Evolutionary conservation across 164 flowering plant genomes (phyloP), one percentile per base, ranked within the genome.

Genomic region (Magnolia changhungtana): DNA sequence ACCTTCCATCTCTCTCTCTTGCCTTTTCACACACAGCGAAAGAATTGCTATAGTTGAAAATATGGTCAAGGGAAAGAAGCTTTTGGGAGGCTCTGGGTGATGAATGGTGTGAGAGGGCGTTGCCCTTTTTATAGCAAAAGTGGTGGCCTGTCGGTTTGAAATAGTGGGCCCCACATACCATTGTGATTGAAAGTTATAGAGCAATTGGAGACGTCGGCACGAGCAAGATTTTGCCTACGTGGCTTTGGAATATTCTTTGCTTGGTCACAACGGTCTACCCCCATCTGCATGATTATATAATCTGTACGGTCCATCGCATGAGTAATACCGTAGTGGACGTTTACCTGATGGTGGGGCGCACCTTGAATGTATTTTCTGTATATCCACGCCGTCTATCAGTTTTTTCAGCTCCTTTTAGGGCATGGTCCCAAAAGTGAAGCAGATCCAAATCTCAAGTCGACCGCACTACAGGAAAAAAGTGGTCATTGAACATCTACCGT

Each of bases 1-100:
- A 49, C 55, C 73, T 67, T 68, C 73, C 73, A 74, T 78, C 61
- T 74, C 80, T 78, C 45, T 67, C 4, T 11, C 7, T 37, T 37
- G 45, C 4, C 45, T 37, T 37, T 37, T 37, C 67, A 20, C 50
- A 19, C 63, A 59, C 14, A 19, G 11, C 18, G n/a, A 59, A 19
- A 59, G 63, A 13, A 2, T 59, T 37, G 45, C 45, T 37, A 37
- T 37, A 16, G 18, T 55, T 11, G 61, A 16, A 55, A 55, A 55
- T 55, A 16, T 55, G 61, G 13, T 55, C 8, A 55, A 3, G 61
- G 18, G 11, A 16, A 55, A 11, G 61, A 55, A 11, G 18, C 3
- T 55, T 16, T 55, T 10, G 61, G 3, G 18, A 55, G 61, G 61
- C 16, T 55, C 10, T 55, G 61, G 61, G 61, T 55, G 18, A 11